A percentile compares a stretch with the other conserved stretches of the same genome.
phyloP scores from a whole-genome alignment of 2,329 filamentous ascomycete species.

The Ceratocystis huliohia region DNA sequence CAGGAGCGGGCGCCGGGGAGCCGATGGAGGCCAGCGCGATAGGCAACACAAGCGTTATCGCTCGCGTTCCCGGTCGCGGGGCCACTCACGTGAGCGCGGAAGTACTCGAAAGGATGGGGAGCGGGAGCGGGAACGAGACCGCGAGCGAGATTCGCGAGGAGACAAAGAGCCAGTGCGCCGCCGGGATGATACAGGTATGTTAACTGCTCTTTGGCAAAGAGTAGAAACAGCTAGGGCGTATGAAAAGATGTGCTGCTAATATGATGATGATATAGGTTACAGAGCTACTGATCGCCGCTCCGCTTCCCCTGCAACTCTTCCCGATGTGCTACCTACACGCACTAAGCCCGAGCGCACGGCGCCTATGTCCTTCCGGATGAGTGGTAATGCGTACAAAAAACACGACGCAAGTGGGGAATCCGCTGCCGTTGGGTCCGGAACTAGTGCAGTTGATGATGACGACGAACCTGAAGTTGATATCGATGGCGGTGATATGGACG shows the following conservation, averaged over 20 bases:
- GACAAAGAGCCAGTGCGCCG: neutral
- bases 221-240: too few relatives aligned
- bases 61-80: constrained; percentile 13
- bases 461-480: constrained; percentile 42
- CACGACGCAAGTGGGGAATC: constrained; percentile 11
- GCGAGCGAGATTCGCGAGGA: constrained; percentile 16
- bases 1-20: constrained; percentile 13
- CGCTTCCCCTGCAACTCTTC: constrained; percentile 25
- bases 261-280: constrained; percentile 14
- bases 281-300: constrained; percentile 28
- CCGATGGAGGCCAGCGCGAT: neutral
- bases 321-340: constrained; percentile 29
- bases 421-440: constrained; percentile 10
- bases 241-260: too few relatives aligned
- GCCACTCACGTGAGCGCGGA: constrained; percentile 26
- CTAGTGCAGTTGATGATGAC: constrained; percentile 26
- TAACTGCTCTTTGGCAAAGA: too few relatives aligned
- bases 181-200: constrained; percentile 22
- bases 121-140: constrained; percentile 24
- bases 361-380: constrained; percentile 30
- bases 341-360: constrained; percentile 24
- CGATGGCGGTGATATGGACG: constrained; percentile 54
- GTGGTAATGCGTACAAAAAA: constrained; percentile 20
- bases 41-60: constrained; percentile 15
- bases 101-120: constrained; percentile 12